Base-by-base conservation (phyloP, 78 protist species). In the Ministeria vibrans region DNA sequence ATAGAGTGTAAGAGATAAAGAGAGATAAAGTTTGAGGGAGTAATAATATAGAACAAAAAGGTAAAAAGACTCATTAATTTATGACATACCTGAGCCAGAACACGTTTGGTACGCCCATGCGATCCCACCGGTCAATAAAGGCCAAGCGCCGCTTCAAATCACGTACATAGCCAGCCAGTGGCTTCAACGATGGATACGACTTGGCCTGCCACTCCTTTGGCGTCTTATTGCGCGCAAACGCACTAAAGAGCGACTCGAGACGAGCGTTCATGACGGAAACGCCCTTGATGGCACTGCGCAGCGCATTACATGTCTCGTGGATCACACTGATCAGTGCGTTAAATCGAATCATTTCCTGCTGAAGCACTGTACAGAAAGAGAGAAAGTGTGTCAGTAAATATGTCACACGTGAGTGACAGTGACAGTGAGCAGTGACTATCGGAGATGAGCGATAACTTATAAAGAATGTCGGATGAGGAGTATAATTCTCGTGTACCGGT, bases 131-230 rank as follows among this genome's bases (percentile, higher is more conserved):
- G 28, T 11, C 53, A 53, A 93, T 76, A 82, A 90, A 90, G 42
- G 39, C 49, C n/a, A 73, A 6, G 28, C 97, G 87, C 34, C 0
- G 30, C 53, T 62, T 25, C n/a, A 93, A 87, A 84, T 93, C 97
- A 20, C 2, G 44, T n/a, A 86, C 78, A 94, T 94, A 93, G 32
- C 83, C 0, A 18, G 89, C 64, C 36, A 93, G 88, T 22, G 92
- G 90, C 83, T 85, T 90, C 76, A 91, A 75, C 61, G 92, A 86
- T 4, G 97, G 97, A 68, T 90, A 90, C 34, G 90, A 90, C 63
- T 20, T 53, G 27, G 49, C 32, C 27, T 77, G 34, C 93, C 93
- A 90, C 70, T 44, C 1, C 46, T 32, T 18, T 11, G 89, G 88
- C 41, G 84, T 88, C 69, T 66, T 78, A 79, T 89, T 87, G 87